phyloP scores from a whole-genome alignment of 495 filamentous ascomycete species.

The Aspergillus wentii region DNA sequence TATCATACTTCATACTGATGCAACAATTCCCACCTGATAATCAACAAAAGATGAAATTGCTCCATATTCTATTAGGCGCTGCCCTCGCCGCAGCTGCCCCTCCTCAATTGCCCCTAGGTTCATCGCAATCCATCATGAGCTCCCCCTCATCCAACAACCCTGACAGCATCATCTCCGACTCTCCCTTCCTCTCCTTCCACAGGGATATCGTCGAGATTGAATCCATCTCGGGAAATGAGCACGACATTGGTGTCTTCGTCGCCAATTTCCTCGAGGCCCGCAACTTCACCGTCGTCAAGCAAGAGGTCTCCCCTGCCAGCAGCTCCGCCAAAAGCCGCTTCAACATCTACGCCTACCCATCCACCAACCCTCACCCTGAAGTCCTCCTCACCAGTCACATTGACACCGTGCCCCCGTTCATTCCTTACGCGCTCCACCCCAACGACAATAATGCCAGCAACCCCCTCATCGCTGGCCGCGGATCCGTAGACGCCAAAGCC shows the following conservation, averaged over 20 bases:
- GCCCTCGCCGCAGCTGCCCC: not conserved
- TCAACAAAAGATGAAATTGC: too few species aligned
- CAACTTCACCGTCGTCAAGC: conserved; percentile 63
- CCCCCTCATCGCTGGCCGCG: conserved; percentile 64
- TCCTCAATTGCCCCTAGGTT: not conserved
- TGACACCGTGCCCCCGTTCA: conserved; percentile 64
- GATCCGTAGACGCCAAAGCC: conserved; percentile 86
- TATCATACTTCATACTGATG: too few species aligned
- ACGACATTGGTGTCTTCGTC: conserved; percentile 63
- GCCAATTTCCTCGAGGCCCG: conserved; percentile 58
- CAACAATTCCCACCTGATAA: too few species aligned
- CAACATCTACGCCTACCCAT: conserved; percentile 78
- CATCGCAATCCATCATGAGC: conserved; percentile 1
- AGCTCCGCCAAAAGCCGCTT: conserved; percentile 38
- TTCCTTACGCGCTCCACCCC: conserved; percentile 40
- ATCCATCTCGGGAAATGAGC: conserved; percentile 73
- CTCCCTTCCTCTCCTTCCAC: conserved; percentile 70
- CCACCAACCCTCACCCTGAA: conserved; percentile 49
- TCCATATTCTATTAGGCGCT: too few species aligned
- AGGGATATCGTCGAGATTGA: conserved; percentile 67
- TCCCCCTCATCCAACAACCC: too few species aligned
- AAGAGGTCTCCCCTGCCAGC: conserved; percentile 34
- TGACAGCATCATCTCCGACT: conserved; percentile 28
- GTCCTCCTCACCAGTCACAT: conserved; percentile 76
- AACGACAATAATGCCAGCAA: conserved; percentile 27